Percentiles rank a stretch among this genome's conserved stretches.
phyloP scores from a whole-genome alignment of 208 protist genomes.

The Spongospora subterranea region DNA sequence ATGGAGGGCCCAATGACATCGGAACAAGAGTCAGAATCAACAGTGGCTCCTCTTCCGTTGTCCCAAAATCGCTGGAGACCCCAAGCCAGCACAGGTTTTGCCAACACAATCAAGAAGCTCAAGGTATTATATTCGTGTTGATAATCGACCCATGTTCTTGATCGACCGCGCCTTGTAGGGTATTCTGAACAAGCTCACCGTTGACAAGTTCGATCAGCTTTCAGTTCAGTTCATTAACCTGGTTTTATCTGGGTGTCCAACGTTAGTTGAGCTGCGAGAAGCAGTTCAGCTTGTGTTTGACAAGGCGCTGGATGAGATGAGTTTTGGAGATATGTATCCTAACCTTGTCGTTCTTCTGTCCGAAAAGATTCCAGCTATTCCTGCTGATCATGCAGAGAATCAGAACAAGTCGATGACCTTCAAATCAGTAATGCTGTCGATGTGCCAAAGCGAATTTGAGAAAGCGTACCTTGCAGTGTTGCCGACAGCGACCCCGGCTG shows the following conservation, averaged over 20 bases:
- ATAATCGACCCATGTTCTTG: background rate
- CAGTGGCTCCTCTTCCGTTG: background rate
- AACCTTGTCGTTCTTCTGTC: slow-evolving; percentile 24
- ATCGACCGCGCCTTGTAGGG: background rate
- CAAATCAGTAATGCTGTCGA: slow-evolving; percentile 55
- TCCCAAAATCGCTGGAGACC: slow-evolving; percentile 41
- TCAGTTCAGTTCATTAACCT: background rate
- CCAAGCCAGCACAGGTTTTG: slow-evolving; percentile 12
- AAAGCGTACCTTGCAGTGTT: slow-evolving; percentile 41
- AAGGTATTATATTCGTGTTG: background rate
- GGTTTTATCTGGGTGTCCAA: slow-evolving; percentile 48
- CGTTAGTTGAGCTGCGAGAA: slow-evolving; percentile 31
- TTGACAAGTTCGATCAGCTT: slow-evolving; percentile 50
- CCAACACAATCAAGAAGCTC: slow-evolving; percentile 19
- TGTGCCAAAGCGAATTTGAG: slow-evolving; percentile 53
- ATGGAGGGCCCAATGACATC: slow-evolving; percentile 29
- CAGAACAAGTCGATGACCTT: background rate
- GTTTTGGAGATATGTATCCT: slow-evolving; percentile 18
- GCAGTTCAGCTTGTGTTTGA: slow-evolving; percentile 47
- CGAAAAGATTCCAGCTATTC: slow-evolving; percentile 27
- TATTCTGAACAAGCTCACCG: slow-evolving; percentile 54
- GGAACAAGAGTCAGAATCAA: background rate
- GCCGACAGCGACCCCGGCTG: background rate
- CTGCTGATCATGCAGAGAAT: background rate
- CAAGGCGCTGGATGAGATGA: slow-evolving; percentile 41